Base-by-base conservation (phyloP, 169 alveolate species). In the Condylostoma magnum region DNA sequence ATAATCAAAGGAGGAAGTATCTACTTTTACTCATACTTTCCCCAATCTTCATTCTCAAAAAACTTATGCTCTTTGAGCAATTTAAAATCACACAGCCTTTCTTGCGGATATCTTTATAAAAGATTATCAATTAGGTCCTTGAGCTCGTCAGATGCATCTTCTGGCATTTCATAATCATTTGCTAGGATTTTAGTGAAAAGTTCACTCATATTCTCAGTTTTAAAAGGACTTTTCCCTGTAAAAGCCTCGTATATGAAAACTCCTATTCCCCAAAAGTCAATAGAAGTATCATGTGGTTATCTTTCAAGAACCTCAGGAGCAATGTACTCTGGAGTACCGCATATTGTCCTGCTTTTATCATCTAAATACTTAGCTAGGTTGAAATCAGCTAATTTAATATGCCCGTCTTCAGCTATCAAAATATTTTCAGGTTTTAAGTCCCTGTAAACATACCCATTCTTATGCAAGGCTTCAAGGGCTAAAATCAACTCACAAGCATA, bases 291-390 rank as follows among this genome's bases (percentile, higher is more conserved):
- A 4, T 86, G 87, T 5, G 33, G 10, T 50, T 50, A 82, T 37
- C 89, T 85, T n/a, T 84, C 96, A 22, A 91, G 79, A 0, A 91
- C 82, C 69, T 91, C 96, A 5, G 96, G 94, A 10, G 95, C 94
- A 0, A 91, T 87, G 69, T 91, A 91, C 54, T 91, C 89, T 4
- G 96, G 96, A 2, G 95, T 91, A 48, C 96, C 96, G 55, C 96
- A 91, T n/a, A 91, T 85, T n/a, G 96, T 88, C 30, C 89, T 55
- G 78, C 85, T 83, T 41, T 80, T 81, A 66, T 91, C 94, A 12
- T 88, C 95, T 38, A 91, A 68, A 71, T 91, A 83, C 6, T 94
- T 81, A 1, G 95, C 96, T 25, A 89, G 69, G 20, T 95, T 95
- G 65, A 91, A 89, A 75, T 91, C 96, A 25, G 95, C 96, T 38